phyloP scores from a whole-genome alignment of 2,329 filamentous ascomycete species.

The Drechslerella coelobrocha region DNA sequence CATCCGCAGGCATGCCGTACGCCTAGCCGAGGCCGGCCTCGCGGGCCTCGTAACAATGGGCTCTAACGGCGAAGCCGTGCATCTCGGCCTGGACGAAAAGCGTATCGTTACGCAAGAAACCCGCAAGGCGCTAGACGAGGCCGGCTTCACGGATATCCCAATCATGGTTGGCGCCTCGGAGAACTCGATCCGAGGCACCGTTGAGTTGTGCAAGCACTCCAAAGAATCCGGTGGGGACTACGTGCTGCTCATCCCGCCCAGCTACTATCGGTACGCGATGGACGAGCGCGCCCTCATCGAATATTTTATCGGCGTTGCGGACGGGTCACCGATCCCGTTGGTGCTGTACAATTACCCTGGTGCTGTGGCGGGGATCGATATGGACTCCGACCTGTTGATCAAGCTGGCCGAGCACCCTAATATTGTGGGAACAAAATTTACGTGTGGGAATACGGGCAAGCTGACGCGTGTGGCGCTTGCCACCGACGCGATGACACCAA shows the following conservation, averaged over 20 bases:
- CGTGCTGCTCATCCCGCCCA: slow-evolving; percentile 76
- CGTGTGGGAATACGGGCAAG: slow-evolving; percentile 74
- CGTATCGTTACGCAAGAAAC: slow-evolving; percentile 72
- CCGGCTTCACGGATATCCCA: slow-evolving; percentile 71
- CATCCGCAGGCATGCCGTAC: slow-evolving; percentile 68
- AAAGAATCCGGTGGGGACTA: slow-evolving; percentile 74
- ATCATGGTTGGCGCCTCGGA: slow-evolving; percentile 78
- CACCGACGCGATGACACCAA: slow-evolving; percentile 60
- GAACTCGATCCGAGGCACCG: slow-evolving; percentile 75
- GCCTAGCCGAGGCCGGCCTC: slow-evolving; percentile 74
- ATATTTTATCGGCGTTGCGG: slow-evolving; percentile 72
- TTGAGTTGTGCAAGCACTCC: slow-evolving; percentile 73
- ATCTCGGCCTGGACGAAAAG: slow-evolving; percentile 74
- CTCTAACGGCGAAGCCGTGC: slow-evolving; percentile 82
- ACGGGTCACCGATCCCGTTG: slow-evolving; percentile 69
- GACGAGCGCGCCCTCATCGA: slow-evolving; percentile 63
- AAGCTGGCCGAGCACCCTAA: slow-evolving; percentile 68
- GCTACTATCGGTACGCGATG: slow-evolving; percentile 75
- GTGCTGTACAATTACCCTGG: slow-evolving; percentile 75
- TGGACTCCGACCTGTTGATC: slow-evolving; percentile 69
- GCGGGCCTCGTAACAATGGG: slow-evolving; percentile 78
- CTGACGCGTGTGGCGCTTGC: slow-evolving; percentile 65
- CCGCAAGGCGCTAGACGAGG: slow-evolving; percentile 71
- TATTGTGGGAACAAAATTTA: slow-evolving; percentile 73
- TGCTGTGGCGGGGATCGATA: slow-evolving; percentile 69